Percentiles rank a stretch among this genome's conserved stretches.
phyloP scores from a whole-genome alignment of 2,329 filamentous ascomycete species.

The Neopestalotiopsis sp. region DNA sequence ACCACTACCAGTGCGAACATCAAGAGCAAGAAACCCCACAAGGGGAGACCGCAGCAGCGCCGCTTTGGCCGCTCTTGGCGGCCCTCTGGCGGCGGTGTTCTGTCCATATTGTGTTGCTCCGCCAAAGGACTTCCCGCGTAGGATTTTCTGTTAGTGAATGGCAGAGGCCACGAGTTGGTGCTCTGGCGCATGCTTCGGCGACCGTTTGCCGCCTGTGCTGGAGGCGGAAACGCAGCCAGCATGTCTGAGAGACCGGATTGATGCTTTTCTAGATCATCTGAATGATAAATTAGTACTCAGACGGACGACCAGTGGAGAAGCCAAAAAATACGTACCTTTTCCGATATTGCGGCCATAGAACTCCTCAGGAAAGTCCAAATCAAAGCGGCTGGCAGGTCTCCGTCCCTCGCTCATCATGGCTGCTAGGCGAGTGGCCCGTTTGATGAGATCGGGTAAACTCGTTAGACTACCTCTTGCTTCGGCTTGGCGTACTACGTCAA shows the following conservation, averaged over 20 bases:
- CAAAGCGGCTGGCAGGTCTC: constrained; percentile 64
- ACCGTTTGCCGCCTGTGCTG: constrained; percentile 53
- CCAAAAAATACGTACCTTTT: constrained; percentile 37
- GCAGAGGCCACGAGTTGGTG: constrained; percentile 57
- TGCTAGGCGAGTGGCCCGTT: constrained; percentile 83
- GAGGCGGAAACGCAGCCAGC: constrained; percentile 69
- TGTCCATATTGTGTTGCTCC: neutral
- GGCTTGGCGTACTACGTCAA: constrained; percentile 80
- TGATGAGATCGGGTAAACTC: constrained; percentile 89
- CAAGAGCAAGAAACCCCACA: constrained; percentile 76
- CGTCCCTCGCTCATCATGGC: constrained; percentile 86
- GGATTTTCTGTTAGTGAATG: constrained; percentile 32
- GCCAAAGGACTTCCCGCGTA: constrained; percentile 24
- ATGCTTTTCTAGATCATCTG: constrained; percentile 47
- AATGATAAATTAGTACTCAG: constrained; percentile 25
- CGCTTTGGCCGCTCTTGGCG: constrained; percentile 44
- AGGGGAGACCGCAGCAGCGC: constrained; percentile 82
- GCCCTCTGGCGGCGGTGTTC: neutral
- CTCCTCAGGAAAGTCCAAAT: constrained; percentile 57
- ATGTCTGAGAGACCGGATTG: constrained; percentile 66
- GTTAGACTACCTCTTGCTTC: constrained; percentile 89
- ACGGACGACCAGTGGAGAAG: neutral
- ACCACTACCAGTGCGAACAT: constrained; percentile 71
- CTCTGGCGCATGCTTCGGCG: constrained; percentile 50
- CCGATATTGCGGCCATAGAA: constrained; percentile 45